Base-by-base conservation (phyloP, 164 flowering plant genomes). In the Annona cherimola region DNA sequence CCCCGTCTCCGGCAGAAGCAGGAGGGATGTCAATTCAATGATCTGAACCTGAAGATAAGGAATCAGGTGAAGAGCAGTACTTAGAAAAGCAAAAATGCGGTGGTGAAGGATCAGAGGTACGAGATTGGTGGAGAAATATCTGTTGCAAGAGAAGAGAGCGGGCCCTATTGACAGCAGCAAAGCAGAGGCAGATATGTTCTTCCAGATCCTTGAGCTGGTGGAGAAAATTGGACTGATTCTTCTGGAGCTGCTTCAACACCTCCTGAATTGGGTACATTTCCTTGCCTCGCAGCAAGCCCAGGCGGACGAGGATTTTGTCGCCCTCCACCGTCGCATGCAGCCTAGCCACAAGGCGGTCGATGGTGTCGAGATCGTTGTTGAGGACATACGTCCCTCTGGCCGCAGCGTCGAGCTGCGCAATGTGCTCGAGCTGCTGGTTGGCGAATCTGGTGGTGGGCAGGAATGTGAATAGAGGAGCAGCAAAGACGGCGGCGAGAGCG, bases 321-420 rank as follows among this genome's bases (percentile, higher is more conserved):
- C 78, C 76, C 76, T 91, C 93, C 0, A 91, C 78, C 0, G 80
- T 85, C 5, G 70, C 65, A 46, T 83, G 73, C 76, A 93, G 71
- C 5, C 83, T 78, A n/a, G 77, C 78, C 19, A 87, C 96, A 16
- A 94, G 88, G 9, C 93, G 79, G 61, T 84, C 89, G n/a, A 94
- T 85, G 16, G 96, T 94, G 69, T 78, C 84, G 3, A 94, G 83
- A 19, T 89, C 84, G 43, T 85, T 79, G 70, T 83, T 83, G 12
- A 89, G 83, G 12, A 85, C 94, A 66, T 64, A 93, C 8, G 86
- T 80, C 16, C 92, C 89, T 78, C 69, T 87, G 0, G 88, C 83
- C 1, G 96, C 93, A 63, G 92, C 93, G 66, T 91, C 90, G 35
- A 91, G 89, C 73, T 89, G 90, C 5, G 87, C 81, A 7, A 88